Conservation (phyloP, 163 green algal species). For the Chlamydomonas reinhardtii region DNA sequence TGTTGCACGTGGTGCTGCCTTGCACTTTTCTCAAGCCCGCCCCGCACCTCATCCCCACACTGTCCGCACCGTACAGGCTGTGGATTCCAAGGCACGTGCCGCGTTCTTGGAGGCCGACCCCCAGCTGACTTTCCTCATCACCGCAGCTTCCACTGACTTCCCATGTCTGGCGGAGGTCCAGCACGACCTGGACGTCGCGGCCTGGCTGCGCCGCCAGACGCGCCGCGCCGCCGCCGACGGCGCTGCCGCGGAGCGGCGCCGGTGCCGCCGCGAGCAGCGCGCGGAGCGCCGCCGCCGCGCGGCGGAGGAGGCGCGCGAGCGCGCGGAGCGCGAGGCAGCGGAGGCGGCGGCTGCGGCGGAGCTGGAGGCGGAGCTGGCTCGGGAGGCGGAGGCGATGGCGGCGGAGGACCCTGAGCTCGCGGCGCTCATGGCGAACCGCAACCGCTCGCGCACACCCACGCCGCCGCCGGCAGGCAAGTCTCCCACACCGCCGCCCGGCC, state of each 20-base stretch:
- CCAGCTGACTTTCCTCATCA: constrained; percentile 37
- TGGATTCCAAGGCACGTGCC: constrained; percentile 39
- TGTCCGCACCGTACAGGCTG: background rate
- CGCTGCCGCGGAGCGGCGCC: constrained; percentile 3
- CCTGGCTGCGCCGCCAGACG: constrained; percentile 15
- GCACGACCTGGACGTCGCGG: constrained; percentile 6
- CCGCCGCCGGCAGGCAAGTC: background rate
- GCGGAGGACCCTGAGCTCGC: constrained; percentile 36
- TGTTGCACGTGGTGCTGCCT: no score
- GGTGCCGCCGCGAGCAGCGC: background rate
- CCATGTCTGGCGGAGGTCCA: constrained; percentile 1
- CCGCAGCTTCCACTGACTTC: constrained; percentile 14
- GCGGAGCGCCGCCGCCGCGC: background rate
- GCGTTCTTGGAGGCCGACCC: constrained; percentile 35
- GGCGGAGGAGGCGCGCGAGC: constrained; percentile 3
- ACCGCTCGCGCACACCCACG: background rate
- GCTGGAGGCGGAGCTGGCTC: constrained; percentile 9
- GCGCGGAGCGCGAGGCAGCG: constrained; percentile 8
- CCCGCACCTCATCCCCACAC: no score
- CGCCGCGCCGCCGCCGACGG: background rate
- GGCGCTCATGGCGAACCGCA: background rate
- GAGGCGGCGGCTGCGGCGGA: constrained; percentile 19
- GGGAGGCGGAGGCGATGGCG: constrained; percentile 23
- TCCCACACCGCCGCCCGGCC: background rate
- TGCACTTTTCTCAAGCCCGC: no score